Percentiles rank a stretch among this genome's conserved stretches.
Conservation (phyloP, 208 protist species). For the Entamoeba dispar region DNA sequence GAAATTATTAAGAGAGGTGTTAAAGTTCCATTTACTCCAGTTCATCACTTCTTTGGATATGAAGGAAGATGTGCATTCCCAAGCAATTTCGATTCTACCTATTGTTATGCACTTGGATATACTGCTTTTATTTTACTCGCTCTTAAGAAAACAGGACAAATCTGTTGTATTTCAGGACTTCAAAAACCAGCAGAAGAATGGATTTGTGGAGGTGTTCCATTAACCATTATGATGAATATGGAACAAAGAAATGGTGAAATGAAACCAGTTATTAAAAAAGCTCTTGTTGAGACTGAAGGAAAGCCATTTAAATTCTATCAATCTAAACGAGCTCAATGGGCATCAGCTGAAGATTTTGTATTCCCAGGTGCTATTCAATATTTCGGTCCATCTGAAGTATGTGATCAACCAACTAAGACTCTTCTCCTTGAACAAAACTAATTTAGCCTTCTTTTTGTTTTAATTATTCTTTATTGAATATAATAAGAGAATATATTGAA, state of each 20-base stretch:
- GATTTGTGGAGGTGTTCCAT: slow-evolving; percentile 28
- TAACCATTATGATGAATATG: slow-evolving; percentile 32
- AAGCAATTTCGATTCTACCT: slow-evolving; percentile 39
- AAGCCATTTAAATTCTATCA: slow-evolving; percentile 19
- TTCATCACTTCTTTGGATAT: slow-evolving; percentile 47
- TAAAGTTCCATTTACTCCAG: slow-evolving; percentile 26
- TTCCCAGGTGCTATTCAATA: slow-evolving; percentile 26
- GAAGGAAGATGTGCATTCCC: slow-evolving; percentile 39
- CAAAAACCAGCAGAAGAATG: slow-evolving; percentile 21
- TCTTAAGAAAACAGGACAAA: slow-evolving; percentile 31
- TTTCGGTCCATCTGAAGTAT: neutral
- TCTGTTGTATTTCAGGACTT: slow-evolving; percentile 25
- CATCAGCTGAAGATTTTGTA: slow-evolving; percentile 13
- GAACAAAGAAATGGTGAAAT: slow-evolving; percentile 22
- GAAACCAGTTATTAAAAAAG: slow-evolving; percentile 33
- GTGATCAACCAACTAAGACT: neutral
- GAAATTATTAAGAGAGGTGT: neutral
- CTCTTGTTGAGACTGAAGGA: slow-evolving; percentile 26
- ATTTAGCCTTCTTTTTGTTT: neutral
- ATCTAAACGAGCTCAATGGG: slow-evolving; percentile 19
- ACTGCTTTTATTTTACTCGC: slow-evolving; percentile 19
- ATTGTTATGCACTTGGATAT: slow-evolving; percentile 42
- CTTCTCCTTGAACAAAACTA: neutral
- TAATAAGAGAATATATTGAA: too few relatives aligned
- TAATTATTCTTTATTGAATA: too few relatives aligned